These are phyloP conservation scores for Pseudozyma sp. DNA, from an alignment of 1,284 basidiomycete genomes.

Conservation along the genomic window DNA sequence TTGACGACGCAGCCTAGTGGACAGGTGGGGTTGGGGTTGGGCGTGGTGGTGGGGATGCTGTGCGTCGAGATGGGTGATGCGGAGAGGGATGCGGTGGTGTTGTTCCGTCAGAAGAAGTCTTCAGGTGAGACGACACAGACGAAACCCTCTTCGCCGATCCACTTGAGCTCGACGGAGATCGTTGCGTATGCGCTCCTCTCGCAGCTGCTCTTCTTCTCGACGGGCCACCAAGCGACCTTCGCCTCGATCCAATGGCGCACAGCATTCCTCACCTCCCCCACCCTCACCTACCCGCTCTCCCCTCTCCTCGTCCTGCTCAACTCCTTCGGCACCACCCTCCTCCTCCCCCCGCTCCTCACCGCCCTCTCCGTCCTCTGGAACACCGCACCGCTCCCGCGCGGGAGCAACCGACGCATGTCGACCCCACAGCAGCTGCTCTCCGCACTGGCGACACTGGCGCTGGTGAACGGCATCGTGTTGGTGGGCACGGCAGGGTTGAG, in stretches of 20 bases:
- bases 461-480: slow-evolving; percentile 77
- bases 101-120: slow-evolving; percentile 21
- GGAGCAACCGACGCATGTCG: slow-evolving; percentile 16
- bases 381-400: slow-evolving; percentile 73
- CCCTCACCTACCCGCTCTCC: slow-evolving; percentile 80
- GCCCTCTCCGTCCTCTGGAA: slow-evolving; percentile 90
- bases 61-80: slow-evolving; percentile 59
- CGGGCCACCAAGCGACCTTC: slow-evolving; percentile 91
- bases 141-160: neutral
- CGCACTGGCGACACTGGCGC: slow-evolving; percentile 76
- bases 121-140: neutral
- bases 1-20: slow-evolving; percentile 81
- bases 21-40: slow-evolving; percentile 79
- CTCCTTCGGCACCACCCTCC: slow-evolving; percentile 78
- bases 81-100: slow-evolving; percentile 50
- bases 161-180: slow-evolving; percentile 38
- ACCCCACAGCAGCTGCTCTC: slow-evolving; percentile 65
- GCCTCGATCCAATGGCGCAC: slow-evolving; percentile 95
- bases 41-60: slow-evolving; percentile 72
- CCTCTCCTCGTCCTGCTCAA: slow-evolving; percentile 84
- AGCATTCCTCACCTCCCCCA: slow-evolving; percentile 78
- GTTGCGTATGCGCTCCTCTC: slow-evolving; percentile 44
- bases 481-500: slow-evolving; percentile 73
- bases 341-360: slow-evolving; percentile 75
- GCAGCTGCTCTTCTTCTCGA: slow-evolving; percentile 80